Percentiles rank a stretch among this genome's conserved stretches.
These are phyloP conservation scores for Inosperma sp. DNA, from an alignment of 768 basidiomycete genomes.

Conservation along the genomic window DNA sequence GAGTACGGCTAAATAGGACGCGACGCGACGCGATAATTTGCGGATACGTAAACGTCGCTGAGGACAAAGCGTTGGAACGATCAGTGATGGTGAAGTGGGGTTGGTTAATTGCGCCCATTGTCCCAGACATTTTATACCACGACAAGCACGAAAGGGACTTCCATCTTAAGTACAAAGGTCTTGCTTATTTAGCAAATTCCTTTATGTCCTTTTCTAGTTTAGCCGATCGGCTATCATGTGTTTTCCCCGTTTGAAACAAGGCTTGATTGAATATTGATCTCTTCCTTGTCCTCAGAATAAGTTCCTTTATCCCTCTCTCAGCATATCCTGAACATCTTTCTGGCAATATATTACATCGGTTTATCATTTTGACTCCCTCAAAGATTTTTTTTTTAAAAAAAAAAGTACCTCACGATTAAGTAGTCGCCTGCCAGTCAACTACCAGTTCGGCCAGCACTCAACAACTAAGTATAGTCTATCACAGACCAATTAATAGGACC, in stretches of 20 bases:
- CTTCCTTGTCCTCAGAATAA: not conserved
- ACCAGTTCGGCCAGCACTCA: not conserved
- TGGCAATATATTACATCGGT: not conserved
- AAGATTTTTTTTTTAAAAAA: too few relatives aligned
- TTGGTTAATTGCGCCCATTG: slow-evolving; percentile 1
- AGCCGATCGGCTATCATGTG: not conserved
- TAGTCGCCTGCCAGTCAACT: too few relatives aligned
- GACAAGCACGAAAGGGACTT: not conserved
- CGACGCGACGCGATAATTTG: not conserved
- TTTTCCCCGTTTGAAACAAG: slow-evolving; percentile 5
- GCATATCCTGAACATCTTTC: too few relatives aligned
- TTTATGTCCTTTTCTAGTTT: slow-evolving; percentile 2
- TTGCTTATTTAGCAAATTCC: slow-evolving; percentile 3
- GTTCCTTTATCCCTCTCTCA: too few relatives aligned
- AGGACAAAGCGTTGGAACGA: not conserved
- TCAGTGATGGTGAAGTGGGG: slow-evolving; percentile 1
- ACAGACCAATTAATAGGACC: too few relatives aligned
- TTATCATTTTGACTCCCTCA: too few relatives aligned
- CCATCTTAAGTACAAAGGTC: slow-evolving; percentile 1
- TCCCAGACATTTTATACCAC: slow-evolving; percentile 1
- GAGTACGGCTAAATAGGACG: slow-evolving; percentile 3
- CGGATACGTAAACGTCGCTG: not conserved
- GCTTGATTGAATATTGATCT: not conserved
- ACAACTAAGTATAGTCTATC: too few relatives aligned
- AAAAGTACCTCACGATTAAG: too few relatives aligned